Evolutionary conservation across 2,329 filamentous ascomycete species (phyloP).

Genomic region (Fusarium mexicanum): DNA sequence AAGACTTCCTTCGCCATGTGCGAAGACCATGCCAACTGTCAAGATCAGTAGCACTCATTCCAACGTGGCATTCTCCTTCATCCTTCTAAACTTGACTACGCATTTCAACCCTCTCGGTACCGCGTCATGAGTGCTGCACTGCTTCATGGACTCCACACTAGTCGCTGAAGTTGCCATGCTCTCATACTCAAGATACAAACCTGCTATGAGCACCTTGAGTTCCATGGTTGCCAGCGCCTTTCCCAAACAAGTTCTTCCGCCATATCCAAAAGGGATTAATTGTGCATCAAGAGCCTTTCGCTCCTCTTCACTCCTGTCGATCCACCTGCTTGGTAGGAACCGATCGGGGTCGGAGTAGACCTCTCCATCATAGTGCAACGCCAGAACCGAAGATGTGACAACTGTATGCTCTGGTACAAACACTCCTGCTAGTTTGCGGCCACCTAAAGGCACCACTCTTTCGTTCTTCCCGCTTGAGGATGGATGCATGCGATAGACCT

Average conservation of each 20-base stretch:
- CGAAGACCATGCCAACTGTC: neutral
- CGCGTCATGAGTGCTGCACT: neutral
- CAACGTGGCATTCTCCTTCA: fast-evolving
- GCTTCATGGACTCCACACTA: neutral
- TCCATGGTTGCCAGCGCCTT: neutral
- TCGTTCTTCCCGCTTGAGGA: neutral
- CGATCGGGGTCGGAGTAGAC: neutral
- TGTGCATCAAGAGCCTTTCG: neutral
- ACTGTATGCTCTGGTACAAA: neutral
- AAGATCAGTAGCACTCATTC: no score
- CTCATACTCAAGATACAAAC: neutral
- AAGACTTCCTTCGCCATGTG: neutral
- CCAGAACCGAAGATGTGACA: neutral
- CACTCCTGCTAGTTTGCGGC: neutral
- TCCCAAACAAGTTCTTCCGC: neutral
- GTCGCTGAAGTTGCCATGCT: neutral
- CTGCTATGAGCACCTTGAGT: neutral
- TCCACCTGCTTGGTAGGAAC: neutral
- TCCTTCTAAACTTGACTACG: neutral
- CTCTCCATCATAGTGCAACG: neutral
- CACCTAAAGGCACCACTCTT: neutral
- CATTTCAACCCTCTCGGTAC: neutral
- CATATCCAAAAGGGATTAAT: neutral
- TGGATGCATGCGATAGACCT: neutral
- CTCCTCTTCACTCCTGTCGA: neutral